Conservation (phyloP, 257 asterid species). For the Petunia axillaris region DNA sequence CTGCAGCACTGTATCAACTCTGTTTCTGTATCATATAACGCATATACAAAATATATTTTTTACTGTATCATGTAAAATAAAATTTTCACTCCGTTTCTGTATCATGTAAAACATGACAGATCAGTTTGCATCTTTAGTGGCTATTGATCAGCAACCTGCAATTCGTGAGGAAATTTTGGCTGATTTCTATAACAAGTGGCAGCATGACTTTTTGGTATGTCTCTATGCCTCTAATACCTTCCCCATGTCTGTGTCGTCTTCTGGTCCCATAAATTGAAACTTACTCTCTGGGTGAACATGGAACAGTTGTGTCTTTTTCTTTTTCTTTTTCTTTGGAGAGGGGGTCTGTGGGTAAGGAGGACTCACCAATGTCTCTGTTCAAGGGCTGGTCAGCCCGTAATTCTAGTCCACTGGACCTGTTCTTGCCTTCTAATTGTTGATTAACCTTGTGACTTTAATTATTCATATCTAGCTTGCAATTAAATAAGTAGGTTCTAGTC, state of each 20-base stretch:
- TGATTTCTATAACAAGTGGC: conserved; percentile 90
- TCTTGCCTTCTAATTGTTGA: neutral
- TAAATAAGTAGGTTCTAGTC: neutral
- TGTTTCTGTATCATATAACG: too few species aligned
- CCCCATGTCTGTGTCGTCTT: neutral
- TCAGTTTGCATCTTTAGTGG: conserved; percentile 79
- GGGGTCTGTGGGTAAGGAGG: neutral
- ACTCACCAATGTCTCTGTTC: neutral
- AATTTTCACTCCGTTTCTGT: too few species aligned
- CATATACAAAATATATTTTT: too few species aligned
- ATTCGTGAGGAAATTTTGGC: conserved; percentile 74
- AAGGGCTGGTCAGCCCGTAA: neutral
- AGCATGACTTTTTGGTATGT: conserved; percentile 83
- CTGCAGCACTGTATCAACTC: too few species aligned
- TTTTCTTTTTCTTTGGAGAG: neutral
- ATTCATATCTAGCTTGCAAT: neutral
- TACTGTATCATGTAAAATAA: too few species aligned
- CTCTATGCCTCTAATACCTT: neutral
- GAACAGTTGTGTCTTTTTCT: neutral
- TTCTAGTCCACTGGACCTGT: neutral
- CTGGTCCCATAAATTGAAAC: neutral
- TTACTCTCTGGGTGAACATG: neutral
- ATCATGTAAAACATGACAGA: conserved; percentile 94
- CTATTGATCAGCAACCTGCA: conserved; percentile 82
- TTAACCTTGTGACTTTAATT: neutral